Evolutionary conservation across 2,329 filamentous ascomycete species (phyloP).

Genomic region (Trichoderma endophyticum): DNA sequence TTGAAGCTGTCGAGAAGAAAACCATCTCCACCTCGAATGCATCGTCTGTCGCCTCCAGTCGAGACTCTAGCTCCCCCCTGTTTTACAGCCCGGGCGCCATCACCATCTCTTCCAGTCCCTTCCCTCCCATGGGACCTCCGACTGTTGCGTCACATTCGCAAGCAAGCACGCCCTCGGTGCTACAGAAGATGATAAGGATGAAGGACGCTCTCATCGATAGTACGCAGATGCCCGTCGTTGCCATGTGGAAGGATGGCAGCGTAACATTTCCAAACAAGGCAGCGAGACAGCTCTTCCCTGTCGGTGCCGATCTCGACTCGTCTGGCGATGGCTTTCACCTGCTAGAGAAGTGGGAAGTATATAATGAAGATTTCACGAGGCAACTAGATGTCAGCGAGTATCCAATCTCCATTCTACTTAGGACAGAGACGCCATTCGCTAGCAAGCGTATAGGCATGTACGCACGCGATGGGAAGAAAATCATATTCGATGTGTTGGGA

Average conservation of each 20-base stretch:
- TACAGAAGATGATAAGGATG: conserved; percentile 70
- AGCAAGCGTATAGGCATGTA: conserved; percentile 62
- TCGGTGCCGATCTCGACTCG: conserved; percentile 39
- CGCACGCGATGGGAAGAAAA: conserved; percentile 47
- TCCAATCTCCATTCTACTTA: conserved; percentile 63
- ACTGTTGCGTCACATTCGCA: conserved; percentile 50
- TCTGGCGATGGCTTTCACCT: conserved; percentile 53
- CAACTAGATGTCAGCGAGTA: conserved; percentile 57
- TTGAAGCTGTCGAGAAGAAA: conserved; percentile 47
- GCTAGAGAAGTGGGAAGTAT: conserved; percentile 58
- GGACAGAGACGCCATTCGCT: conserved; percentile 57
- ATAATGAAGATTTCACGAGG: conserved; percentile 62
- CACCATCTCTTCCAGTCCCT: conserved; percentile 55
- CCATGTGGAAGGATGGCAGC: conserved; percentile 78
- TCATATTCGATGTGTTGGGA: conserved; percentile 64
- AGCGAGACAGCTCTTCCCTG: conserved; percentile 50
- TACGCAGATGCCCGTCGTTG: conserved; percentile 69
- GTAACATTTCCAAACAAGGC: conserved; percentile 72
- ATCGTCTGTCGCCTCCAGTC: conserved; percentile 46
- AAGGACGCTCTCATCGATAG: conserved; percentile 76
- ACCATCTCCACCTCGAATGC: conserved; percentile 44
- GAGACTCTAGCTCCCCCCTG: conserved; percentile 46
- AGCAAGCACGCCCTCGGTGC: conserved; percentile 58
- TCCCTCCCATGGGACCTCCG: conserved; percentile 66
- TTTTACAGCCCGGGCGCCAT: conserved; percentile 51